phyloP scores from a whole-genome alignment of 1,284 basidiomycete genomes.

The Cystobasidiaceae sp. region DNA sequence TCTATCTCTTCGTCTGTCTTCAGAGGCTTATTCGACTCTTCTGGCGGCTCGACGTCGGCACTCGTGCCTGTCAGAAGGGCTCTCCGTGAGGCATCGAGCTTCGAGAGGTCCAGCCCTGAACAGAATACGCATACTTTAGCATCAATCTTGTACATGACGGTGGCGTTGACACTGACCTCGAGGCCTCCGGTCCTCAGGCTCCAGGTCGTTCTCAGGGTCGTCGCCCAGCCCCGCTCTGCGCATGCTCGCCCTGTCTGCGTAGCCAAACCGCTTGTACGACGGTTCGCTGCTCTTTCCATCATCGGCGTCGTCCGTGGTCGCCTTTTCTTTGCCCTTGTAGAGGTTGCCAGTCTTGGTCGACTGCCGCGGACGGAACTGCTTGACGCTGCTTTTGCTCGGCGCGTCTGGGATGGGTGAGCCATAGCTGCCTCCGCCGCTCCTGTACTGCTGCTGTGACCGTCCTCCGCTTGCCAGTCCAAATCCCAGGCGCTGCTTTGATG shows the following conservation, averaged over 20 bases:
- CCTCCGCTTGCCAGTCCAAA: too few species aligned
- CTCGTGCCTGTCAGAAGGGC: background rate
- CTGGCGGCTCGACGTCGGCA: background rate
- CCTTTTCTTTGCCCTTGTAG: background rate
- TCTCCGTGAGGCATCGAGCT: constrained; percentile 4
- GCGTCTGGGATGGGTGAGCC: background rate
- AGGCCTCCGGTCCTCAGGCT: constrained; percentile 11
- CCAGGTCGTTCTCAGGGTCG: background rate
- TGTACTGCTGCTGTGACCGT: too few species aligned
- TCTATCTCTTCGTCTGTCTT: constrained; percentile 30
- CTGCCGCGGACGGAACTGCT: constrained; percentile 16
- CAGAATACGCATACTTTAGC: too few species aligned
- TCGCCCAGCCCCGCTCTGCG: constrained; percentile 23
- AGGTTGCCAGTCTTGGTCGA: background rate
- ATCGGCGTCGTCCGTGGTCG: background rate
- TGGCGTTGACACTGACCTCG: background rate
- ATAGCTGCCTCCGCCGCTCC: too few species aligned
- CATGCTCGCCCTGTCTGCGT: constrained; percentile 25
- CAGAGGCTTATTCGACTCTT: background rate
- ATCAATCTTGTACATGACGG: background rate
- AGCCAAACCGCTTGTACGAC: constrained; percentile 24
- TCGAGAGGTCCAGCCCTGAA: constrained; percentile 25
- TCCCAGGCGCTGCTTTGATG: too few species aligned
- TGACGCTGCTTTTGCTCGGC: constrained; percentile 4
- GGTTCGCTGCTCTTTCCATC: background rate